These are phyloP conservation scores for Aspergillus neotritici DNA, from an alignment of 2,329 filamentous ascomycete species.

Conservation along the genomic window DNA sequence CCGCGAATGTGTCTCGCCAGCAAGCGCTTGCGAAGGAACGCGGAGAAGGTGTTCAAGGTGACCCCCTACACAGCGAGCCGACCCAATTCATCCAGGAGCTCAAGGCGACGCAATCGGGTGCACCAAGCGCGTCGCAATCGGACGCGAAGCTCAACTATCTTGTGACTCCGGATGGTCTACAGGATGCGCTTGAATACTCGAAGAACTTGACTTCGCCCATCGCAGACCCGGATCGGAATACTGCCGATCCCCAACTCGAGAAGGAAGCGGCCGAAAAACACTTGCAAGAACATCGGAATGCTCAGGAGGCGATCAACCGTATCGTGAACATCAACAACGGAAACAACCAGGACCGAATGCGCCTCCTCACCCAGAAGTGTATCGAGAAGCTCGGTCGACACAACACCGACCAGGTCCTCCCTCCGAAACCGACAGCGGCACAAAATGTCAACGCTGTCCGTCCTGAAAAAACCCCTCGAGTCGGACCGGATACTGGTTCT, in stretches of 20 bases:
- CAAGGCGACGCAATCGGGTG: slow-evolving; percentile 16
- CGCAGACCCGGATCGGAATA: slow-evolving; percentile 23
- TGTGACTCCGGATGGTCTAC: slow-evolving; percentile 62
- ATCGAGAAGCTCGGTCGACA: slow-evolving; percentile 86
- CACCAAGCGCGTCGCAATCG: slow-evolving; percentile 9
- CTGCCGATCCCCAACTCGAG: slow-evolving; percentile 35
- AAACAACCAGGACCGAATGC: slow-evolving; percentile 69
- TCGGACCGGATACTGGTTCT: slow-evolving; percentile 89
- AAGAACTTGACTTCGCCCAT: slow-evolving; percentile 53
- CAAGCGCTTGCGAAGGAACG: slow-evolving; percentile 62
- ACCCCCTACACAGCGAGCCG: slow-evolving; percentile 69
- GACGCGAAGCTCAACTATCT: slow-evolving; percentile 65
- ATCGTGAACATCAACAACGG: slow-evolving; percentile 74
- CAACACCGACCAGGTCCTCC: slow-evolving; percentile 68
- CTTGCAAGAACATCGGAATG: slow-evolving; percentile 57
- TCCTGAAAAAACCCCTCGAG: slow-evolving; percentile 54
- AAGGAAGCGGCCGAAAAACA: slow-evolving; percentile 42
- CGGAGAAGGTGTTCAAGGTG: slow-evolving; percentile 60
- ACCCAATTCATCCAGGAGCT: slow-evolving; percentile 67
- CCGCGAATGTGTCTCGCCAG: slow-evolving; percentile 72
- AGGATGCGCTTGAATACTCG: slow-evolving; percentile 61
- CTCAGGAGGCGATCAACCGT: slow-evolving; percentile 67
- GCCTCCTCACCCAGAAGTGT: slow-evolving; percentile 78
- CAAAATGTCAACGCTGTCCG: slow-evolving; percentile 35
- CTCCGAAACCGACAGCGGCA: slow-evolving; percentile 50